These are phyloP conservation scores for Sordariomycetes sp. DNA, from an alignment of 2,329 filamentous ascomycete species.

Conservation along the genomic window DNA sequence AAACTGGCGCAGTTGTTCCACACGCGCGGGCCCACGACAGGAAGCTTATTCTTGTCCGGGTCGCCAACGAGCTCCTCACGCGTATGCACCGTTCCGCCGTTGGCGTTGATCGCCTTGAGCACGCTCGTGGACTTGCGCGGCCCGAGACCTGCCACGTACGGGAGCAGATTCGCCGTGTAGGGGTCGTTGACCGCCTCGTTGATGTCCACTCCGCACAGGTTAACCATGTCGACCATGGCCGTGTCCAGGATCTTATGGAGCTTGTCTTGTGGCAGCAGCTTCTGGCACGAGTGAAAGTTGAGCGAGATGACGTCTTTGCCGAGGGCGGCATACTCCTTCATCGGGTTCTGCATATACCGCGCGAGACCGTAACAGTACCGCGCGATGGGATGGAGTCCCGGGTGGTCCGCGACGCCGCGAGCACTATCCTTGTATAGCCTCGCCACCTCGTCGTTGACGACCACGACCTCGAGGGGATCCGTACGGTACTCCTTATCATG, in stretches of 20 bases:
- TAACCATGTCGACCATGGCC: conserved; percentile 98
- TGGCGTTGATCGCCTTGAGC: conserved; percentile 73
- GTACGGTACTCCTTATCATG: conserved; percentile 53
- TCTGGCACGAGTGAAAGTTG: conserved; percentile 81
- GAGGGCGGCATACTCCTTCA: conserved; percentile 92
- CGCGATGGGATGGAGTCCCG: conserved; percentile 65
- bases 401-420: conserved; percentile 69
- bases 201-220: conserved; percentile 89
- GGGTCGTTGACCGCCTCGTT: conserved; percentile 78
- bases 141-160: conserved; percentile 84
- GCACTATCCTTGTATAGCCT: conserved; percentile 87
- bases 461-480: conserved; percentile 76
- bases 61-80: conserved; percentile 85
- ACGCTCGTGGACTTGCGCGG: conserved; percentile 77
- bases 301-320: conserved; percentile 81
- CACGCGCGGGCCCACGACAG: conserved; percentile 78
- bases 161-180: conserved; percentile 77
- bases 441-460: conserved; percentile 96
- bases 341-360: conserved; percentile 85
- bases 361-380: conserved; percentile 86
- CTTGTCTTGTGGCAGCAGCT: conserved; percentile 79
- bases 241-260: conserved; percentile 79
- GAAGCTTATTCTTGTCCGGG: conserved; percentile 64
- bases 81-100: conserved; percentile 75
- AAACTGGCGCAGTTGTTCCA: conserved; percentile 98